Percentiles rank a stretch among this genome's conserved stretches.
Conservation (phyloP, 208 protist species). For the Crithidia mellificae region DNA sequence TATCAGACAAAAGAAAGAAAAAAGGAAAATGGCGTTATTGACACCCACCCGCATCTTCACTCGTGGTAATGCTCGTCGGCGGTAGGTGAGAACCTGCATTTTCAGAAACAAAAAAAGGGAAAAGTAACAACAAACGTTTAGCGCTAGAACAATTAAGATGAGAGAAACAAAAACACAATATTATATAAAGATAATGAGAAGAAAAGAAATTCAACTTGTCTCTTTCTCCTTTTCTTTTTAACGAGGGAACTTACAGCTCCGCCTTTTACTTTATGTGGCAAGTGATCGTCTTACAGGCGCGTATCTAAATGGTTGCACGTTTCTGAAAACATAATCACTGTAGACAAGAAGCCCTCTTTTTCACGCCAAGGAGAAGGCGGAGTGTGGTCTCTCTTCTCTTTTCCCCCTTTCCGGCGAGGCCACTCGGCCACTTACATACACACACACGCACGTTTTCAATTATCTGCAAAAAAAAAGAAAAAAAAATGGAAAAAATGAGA, state of each 20-base stretch:
- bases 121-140: conserved; percentile 5
- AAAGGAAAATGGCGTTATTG: not conserved
- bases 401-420: not conserved
- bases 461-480: conserved; percentile 3
- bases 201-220: not conserved
- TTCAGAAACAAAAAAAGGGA: not conserved
- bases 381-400: not conserved
- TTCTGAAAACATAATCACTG: not conserved
- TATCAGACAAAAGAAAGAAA: conserved; percentile 10
- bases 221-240: not conserved
- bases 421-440: too few relatives aligned
- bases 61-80: conserved; percentile 1
- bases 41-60: not conserved
- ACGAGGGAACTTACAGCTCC: not conserved
- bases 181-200: too few relatives aligned
- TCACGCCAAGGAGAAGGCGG: not conserved
- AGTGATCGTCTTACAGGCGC: too few relatives aligned
- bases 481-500: not conserved
- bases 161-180: conserved; percentile 1
- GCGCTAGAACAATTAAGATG: not conserved
- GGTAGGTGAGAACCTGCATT: not conserved
- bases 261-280: not conserved
- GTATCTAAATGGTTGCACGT: too few relatives aligned
- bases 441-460: not conserved
- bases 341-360: too few relatives aligned